phyloP scores from a whole-genome alignment of 805 yeast species.

The Pichia scutulata region DNA sequence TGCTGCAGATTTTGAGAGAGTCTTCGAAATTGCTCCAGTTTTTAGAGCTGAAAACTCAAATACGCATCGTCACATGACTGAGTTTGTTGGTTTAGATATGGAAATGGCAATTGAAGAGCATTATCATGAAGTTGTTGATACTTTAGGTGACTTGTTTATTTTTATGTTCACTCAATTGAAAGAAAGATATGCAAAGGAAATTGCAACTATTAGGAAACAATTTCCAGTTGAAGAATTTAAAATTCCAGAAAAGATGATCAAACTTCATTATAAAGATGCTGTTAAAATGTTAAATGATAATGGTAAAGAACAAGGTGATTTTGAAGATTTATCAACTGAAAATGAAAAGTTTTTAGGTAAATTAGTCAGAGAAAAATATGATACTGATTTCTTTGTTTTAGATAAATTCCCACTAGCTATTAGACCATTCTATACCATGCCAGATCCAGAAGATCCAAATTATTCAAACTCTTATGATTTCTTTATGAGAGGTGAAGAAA shows the following conservation, averaged over 20 bases:
- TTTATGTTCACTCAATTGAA: constrained; percentile 83
- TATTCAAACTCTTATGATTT: constrained; percentile 98
- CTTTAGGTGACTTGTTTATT: constrained; percentile 59
- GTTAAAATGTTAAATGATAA: constrained; percentile 75
- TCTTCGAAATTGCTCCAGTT: constrained; percentile 94
- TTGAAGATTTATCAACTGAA: constrained; percentile 87
- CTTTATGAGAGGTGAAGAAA: constrained; percentile 99
- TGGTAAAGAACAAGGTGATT: constrained; percentile 81
- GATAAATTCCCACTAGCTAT: constrained; percentile 97
- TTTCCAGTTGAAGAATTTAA: constrained; percentile 97
- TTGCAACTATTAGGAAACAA: constrained; percentile 84
- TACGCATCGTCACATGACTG: constrained; percentile 99
- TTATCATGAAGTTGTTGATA: constrained; percentile 78
- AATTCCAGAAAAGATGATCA: constrained; percentile 89
- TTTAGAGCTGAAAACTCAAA: constrained; percentile 99
- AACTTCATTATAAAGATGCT: constrained; percentile 86
- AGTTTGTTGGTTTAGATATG: constrained; percentile 92
- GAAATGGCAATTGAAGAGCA: constrained; percentile 99
- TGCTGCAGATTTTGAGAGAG: constrained; percentile 96
- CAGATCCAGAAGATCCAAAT: constrained; percentile 83
- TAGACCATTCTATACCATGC: constrained; percentile 99
- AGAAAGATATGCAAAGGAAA: constrained; percentile 71
- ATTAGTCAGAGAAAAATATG: constrained; percentile 85
- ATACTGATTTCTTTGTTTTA: constrained; percentile 95
- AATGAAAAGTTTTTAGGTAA: constrained; percentile 91